Conservation (phyloP, 192 early-diverging fungal genomes). For the Mortierella alpina region DNA sequence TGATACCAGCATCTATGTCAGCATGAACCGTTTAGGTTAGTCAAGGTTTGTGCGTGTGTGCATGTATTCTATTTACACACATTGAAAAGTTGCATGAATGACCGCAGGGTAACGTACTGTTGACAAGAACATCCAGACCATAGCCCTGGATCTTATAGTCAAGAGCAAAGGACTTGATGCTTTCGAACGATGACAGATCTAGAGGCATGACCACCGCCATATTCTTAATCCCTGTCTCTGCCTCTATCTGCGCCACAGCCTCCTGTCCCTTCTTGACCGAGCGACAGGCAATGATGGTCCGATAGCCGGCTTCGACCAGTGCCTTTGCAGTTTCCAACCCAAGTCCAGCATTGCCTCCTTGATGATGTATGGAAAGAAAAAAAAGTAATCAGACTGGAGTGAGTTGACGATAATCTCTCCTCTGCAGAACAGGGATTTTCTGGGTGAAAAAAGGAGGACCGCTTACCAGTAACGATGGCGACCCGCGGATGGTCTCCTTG, state of each 20-base stretch:
- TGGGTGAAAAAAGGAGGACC: neutral
- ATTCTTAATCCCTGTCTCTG: neutral
- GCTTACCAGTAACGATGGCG: conserved; percentile 15
- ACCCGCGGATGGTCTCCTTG: neutral
- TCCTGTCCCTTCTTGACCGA: conserved; percentile 8
- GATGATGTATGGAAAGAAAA: neutral
- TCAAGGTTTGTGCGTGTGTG: neutral
- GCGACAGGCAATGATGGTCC: conserved; percentile 5
- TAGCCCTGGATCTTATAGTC: neutral
- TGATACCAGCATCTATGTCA: conserved; percentile 1
- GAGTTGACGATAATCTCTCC: neutral
- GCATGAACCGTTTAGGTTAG: no score
- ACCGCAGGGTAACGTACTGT: conserved; percentile 2
- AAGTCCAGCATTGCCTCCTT: conserved; percentile 14
- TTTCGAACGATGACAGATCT: conserved; percentile 13
- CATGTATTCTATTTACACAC: no score
- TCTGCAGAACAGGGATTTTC: conserved; percentile 2
- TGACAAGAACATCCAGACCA: conserved; percentile 11
- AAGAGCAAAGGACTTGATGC: neutral
- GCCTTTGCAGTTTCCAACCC: conserved; percentile 11
- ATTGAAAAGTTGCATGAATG: neutral
- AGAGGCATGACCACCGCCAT: neutral
- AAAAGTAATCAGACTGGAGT: no score
- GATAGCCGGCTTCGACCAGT: conserved; percentile 13
- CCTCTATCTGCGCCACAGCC: conserved; percentile 1